These are phyloP conservation scores for Vigna nakashimae DNA, from an alignment of 306 rosid species.

Conservation along the genomic window DNA sequence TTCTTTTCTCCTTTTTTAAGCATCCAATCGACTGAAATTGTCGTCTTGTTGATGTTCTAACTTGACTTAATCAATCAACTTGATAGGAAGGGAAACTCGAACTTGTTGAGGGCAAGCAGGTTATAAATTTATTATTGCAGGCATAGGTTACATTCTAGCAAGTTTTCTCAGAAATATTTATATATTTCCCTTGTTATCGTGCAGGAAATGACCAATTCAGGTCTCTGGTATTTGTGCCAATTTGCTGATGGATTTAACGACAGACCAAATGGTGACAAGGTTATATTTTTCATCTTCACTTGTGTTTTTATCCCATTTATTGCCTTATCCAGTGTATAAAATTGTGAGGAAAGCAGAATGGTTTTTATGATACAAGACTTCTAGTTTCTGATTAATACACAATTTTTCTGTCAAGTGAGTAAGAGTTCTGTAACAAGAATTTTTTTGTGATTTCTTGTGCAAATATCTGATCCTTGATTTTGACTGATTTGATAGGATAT, in stretches of 20 bases:
- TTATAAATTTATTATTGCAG: constrained; percentile 34
- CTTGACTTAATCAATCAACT: constrained; percentile 11
- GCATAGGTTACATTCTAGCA: constrained; percentile 22
- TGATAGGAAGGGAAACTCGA: constrained; percentile 49
- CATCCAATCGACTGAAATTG: constrained; percentile 14
- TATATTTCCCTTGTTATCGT: constrained; percentile 19
- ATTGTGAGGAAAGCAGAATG: not conserved
- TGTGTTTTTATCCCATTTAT: constrained; percentile 13
- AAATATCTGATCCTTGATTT: not conserved
- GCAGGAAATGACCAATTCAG: constrained; percentile 46
- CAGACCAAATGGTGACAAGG: constrained; percentile 46
- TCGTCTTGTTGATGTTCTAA: constrained; percentile 31
- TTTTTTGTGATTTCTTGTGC: constrained; percentile 11
- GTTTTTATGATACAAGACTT: constrained; percentile 5
- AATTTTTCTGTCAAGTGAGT: constrained; percentile 1
- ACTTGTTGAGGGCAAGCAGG: constrained; percentile 54
- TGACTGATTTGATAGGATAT: constrained; percentile 39
- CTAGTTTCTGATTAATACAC: constrained; percentile 6
- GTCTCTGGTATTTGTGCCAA: constrained; percentile 48
- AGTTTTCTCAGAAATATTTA: not conserved
- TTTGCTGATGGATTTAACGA: constrained; percentile 35
- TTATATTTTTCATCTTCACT: constrained; percentile 31
- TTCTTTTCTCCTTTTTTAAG: not conserved
- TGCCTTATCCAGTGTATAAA: constrained; percentile 1
- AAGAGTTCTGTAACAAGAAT: not conserved